phyloP scores from a whole-genome alignment of 108 stramenopile genomes.

The Skeletonema marinoi region DNA sequence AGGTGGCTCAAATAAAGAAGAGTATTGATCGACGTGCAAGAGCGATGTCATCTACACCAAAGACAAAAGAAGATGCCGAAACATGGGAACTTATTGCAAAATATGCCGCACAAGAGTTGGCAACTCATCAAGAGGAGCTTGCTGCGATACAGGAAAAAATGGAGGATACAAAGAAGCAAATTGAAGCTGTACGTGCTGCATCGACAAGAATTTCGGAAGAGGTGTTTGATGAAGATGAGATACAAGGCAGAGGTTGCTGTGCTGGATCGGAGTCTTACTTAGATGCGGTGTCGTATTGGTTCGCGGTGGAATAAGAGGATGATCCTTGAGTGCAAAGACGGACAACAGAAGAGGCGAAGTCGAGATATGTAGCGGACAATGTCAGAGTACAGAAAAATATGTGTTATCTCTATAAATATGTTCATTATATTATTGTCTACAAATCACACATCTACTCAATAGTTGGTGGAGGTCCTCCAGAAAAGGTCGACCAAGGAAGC shows the following conservation, averaged over 20 bases:
- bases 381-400: not conserved
- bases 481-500: constrained; percentile 67
- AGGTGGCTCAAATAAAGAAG: not conserved
- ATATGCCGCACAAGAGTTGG: not conserved
- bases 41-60: not conserved
- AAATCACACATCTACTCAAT: constrained; percentile 9
- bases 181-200: not conserved
- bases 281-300: too few species aligned
- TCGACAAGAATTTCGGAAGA: not conserved
- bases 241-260: not conserved
- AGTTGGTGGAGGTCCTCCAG: constrained; percentile 60
- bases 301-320: not conserved
- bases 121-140: not conserved
- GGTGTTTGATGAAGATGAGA: not conserved
- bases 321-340: not conserved
- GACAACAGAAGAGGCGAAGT: not conserved
- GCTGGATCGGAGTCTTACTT: not conserved
- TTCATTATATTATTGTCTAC: too few species aligned
- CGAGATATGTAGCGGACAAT: not conserved
- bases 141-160: not conserved
- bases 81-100: not conserved
- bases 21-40: not conserved
- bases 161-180: not conserved
- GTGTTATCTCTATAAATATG: not conserved
- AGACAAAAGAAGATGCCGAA: not conserved